Conservation (phyloP, 306 rosid species). For the Inga oerstediana region DNA sequence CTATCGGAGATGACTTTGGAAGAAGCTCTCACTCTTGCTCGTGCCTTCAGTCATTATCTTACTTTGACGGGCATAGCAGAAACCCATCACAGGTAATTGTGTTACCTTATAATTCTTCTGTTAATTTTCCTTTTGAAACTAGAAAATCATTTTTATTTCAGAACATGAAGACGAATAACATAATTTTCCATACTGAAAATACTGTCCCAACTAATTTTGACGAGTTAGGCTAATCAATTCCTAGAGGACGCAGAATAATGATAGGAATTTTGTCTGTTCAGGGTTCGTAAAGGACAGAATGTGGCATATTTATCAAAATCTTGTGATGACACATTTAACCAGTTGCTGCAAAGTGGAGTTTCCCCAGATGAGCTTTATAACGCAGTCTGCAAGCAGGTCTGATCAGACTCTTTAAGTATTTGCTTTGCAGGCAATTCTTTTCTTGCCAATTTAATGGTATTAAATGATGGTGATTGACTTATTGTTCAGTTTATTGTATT, state of each 20-base stretch:
- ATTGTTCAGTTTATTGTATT: slow-evolving; percentile 6
- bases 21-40: slow-evolving; percentile 85
- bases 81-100: slow-evolving; percentile 78
- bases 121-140: slow-evolving; percentile 15
- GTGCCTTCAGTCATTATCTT: slow-evolving; percentile 90
- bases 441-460: background rate
- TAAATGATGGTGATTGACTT: slow-evolving; percentile 17
- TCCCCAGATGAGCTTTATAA: slow-evolving; percentile 73
- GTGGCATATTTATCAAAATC: slow-evolving; percentile 65
- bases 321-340: slow-evolving; percentile 80
- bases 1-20: slow-evolving; percentile 82
- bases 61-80: slow-evolving; percentile 92
- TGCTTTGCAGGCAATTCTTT: background rate
- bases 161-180: background rate
- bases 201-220: background rate
- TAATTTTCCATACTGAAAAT: background rate
- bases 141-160: slow-evolving; percentile 9
- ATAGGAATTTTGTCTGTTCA: slow-evolving; percentile 36
- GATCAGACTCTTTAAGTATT: slow-evolving; percentile 4
- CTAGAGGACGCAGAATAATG: too few relatives aligned
- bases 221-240: slow-evolving; percentile 2
- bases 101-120: background rate
- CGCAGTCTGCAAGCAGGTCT: slow-evolving; percentile 91
- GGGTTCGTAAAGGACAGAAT: slow-evolving; percentile 81
- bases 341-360: slow-evolving; percentile 81